Base-by-base conservation (phyloP, 164 flowering plant genomes). In the Hamamelis virginiana region DNA sequence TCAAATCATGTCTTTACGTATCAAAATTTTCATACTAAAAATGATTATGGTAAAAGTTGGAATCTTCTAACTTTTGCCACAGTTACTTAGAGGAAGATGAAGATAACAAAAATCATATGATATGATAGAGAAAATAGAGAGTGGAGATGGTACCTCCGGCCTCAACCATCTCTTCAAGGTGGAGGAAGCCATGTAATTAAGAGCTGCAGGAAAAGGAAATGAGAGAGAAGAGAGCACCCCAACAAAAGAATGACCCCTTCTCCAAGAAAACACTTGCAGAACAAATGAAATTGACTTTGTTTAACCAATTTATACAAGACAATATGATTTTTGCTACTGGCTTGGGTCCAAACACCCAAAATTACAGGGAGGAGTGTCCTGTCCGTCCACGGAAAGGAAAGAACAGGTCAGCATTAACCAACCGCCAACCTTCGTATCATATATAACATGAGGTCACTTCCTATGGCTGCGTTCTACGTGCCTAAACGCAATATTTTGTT, bases 121-220 rank as follows among this genome's bases (percentile, higher is more conserved):
- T n/a, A n/a, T 11, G 19, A 14, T 15, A 12, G 59, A 10, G n/a
- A 64, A 27, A 71, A 11, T 3, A 53, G 11, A 47, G 9, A 33
- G 41, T 33, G 41, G 41, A 6, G 41, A 33, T n/a, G 5, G 22
- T 68, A 76, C 82, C 82, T 79, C 82, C 6, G 82, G 82, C 61
- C 56, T 76, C 18, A 79, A 18, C 82, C 82, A 79, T 68, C 75
- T 71, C 28, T 33, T 56, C 45, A 52, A 5, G 27, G 45, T 27
- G 10, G 69, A 19, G 12, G 71, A 44, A 64, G 78, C 48, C 66
- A 59, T 62, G 38, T n/a, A n/a, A n/a, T 21, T 8, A 22, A 27
- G 45, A 21, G 57, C 45, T 1, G 64, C 13, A 9, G 46, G 59
- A 22, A 55, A n/a, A n/a, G n/a, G n/a, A 26, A 9, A 55, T n/a